Base-by-base conservation (phyloP, 2,329 filamentous ascomycete species). In the Elsinoe australis region DNA sequence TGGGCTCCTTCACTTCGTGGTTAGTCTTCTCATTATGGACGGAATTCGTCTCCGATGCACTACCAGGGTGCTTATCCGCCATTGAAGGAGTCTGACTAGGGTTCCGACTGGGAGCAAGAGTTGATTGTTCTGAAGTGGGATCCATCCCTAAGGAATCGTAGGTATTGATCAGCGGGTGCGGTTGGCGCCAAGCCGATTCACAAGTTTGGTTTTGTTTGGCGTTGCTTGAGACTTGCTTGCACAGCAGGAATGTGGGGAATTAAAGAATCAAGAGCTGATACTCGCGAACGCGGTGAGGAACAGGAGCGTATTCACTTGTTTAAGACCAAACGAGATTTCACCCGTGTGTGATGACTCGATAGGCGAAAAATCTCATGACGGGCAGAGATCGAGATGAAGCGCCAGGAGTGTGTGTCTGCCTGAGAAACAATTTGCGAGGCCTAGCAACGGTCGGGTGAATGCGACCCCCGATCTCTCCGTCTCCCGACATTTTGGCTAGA, bases 91-190 rank as follows among this genome's bases (percentile, higher is more conserved):
- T 44, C 17, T 44, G 39, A 31, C 39, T 44, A 17, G 18, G 29
- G 26, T 44, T 44, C 39, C 32, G 24, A 32, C 39, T 44, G 31
- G 39, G 39, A 44, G 39, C 39, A 29, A 44, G 39, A 29, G 39
- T 44, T 1, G 39, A 32, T 18, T 44, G 39, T 31, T 32, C 39
- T 7, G 39, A 44, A 5, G 39, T 31, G 7, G 14, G 21, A 44
- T 44, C 39, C 39, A 44, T 44, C 14, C 24, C 24, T 15, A 15
- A 15, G 39, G 26, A 17, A 17, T 17, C 39, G 28, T 21, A 15
- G 26, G 26, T 29, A 12, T 7, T 29, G n/a, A n/a, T n/a, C n/a
- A 44, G 8, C 21, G 21, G 29, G 21, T 44, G 19, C 21, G 21
- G 39, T 44, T 44, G 39, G 39, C 39, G 39, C 39, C 39, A 32